Conservation (phyloP, 192 early-diverging fungal species). For the Umbelopsis ramanniana region DNA sequence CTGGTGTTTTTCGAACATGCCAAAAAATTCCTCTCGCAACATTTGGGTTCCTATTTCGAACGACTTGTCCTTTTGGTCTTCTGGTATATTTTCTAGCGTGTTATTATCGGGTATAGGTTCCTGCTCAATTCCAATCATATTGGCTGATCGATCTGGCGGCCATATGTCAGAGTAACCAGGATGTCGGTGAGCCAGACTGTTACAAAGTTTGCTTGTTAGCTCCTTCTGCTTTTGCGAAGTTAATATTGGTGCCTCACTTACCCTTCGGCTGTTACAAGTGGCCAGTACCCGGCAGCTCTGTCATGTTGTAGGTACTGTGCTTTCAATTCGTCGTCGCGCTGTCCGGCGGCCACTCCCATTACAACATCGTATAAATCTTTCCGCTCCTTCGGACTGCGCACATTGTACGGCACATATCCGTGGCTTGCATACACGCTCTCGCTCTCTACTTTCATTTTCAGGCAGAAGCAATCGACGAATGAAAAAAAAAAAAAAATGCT, state of each 20-base stretch:
- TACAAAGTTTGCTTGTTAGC: background rate
- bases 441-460: too few relatives aligned
- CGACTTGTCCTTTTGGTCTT: background rate
- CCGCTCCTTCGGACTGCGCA: too few relatives aligned
- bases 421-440: too few relatives aligned
- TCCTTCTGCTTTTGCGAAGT: too few relatives aligned
- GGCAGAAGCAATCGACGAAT: too few relatives aligned
- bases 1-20: background rate
- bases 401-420: too few relatives aligned
- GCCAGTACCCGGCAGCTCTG: background rate
- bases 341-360: too few relatives aligned
- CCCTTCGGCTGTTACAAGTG: background rate
- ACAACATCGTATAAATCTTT: background rate
- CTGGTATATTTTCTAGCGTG: background rate
- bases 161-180: conserved; percentile 2
- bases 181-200: background rate
- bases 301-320: background rate
- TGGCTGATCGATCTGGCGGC: background rate
- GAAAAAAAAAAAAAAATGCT: too few relatives aligned
- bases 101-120: background rate
- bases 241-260: background rate
- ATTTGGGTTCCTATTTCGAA: background rate
- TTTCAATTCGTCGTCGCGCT: background rate
- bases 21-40: background rate
- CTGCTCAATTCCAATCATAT: background rate